phyloP scores from a whole-genome alignment of 768 basidiomycete species.

The Phaffia australis region DNA sequence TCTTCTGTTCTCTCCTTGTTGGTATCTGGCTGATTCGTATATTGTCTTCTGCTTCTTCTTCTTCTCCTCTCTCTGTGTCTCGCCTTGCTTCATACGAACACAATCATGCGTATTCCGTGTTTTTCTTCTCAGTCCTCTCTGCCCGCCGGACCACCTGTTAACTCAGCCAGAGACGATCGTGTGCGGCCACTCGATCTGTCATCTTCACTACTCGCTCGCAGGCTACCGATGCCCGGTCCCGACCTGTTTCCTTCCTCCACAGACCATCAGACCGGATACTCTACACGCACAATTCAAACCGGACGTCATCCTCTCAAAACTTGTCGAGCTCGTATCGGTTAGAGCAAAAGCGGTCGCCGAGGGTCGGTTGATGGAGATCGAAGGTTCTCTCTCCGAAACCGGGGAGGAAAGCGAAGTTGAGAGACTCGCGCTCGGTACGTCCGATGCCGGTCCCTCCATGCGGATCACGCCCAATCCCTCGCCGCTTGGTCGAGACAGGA shows the following conservation, averaged over 20 bases:
- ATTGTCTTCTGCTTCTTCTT: background rate
- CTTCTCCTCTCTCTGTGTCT: background rate
- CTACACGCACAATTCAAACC: too few species aligned
- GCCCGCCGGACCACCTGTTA: conserved; percentile 37
- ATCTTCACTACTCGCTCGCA: conserved; percentile 18
- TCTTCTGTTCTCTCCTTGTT: background rate
- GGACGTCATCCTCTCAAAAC: conserved; percentile 25
- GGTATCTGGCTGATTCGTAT: background rate
- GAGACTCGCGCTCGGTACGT: background rate
- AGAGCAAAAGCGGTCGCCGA: conserved; percentile 29
- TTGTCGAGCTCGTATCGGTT: conserved; percentile 7
- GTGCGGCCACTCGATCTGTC: conserved; percentile 71
- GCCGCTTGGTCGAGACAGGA: too few species aligned
- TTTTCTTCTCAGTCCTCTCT: conserved; percentile 29
- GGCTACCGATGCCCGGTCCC: conserved; percentile 39
- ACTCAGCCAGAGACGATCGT: conserved; percentile 49
- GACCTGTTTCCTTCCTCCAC: conserved; percentile 33
- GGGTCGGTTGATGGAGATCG: background rate
- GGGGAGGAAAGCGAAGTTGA: background rate
- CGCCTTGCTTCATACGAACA: background rate
- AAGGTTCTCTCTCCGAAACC: background rate
- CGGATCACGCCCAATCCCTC: too few species aligned
- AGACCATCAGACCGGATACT: conserved; percentile 8
- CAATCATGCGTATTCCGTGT: too few species aligned
- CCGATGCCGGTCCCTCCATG: conserved; percentile 33